phyloP scores from a whole-genome alignment of 2,329 filamentous ascomycete genomes.

The Dactylella cylindrospora region DNA sequence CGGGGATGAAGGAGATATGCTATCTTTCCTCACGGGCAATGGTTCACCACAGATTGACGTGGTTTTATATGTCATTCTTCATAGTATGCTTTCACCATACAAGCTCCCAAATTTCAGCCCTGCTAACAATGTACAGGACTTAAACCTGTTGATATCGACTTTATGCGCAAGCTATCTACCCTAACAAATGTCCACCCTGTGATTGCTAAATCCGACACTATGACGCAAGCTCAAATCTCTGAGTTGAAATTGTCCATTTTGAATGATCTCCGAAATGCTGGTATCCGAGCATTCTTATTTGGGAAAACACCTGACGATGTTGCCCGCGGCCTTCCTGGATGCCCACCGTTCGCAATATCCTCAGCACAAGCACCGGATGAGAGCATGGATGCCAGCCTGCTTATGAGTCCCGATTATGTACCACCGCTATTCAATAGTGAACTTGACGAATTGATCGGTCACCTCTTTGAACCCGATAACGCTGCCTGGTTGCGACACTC shows the following conservation, averaged over 20 bases:
- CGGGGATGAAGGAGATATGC: constrained; percentile 72
- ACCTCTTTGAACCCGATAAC: constrained; percentile 75
- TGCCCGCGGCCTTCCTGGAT: constrained; percentile 48
- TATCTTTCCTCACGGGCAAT: constrained; percentile 75
- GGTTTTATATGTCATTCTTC: constrained; percentile 76
- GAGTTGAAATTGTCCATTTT: constrained; percentile 63
- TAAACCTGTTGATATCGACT: constrained; percentile 67
- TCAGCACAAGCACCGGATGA: constrained; percentile 73
- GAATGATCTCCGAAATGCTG: constrained; percentile 60
- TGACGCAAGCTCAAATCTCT: constrained; percentile 62
- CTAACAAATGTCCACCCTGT: constrained; percentile 85
- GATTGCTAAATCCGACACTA: constrained; percentile 72
- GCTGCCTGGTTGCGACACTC: constrained; percentile 79
- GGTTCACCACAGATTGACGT: constrained; percentile 83
- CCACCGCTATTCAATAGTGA: constrained; percentile 78
- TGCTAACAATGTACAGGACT: constrained; percentile 55
- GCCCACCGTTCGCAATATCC: constrained; percentile 72
- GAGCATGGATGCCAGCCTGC: constrained; percentile 84
- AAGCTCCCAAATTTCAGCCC: background rate
- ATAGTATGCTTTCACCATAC: constrained; percentile 60
- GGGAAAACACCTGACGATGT: constrained; percentile 52
- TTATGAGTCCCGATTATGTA: constrained; percentile 90
- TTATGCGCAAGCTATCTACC: constrained; percentile 67
- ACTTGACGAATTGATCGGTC: constrained; percentile 67
- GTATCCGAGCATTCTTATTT: constrained; percentile 69